Evolutionary conservation across 2,329 filamentous ascomycete genomes (phyloP).

Genomic region (Pseudocercospora fuligena): DNA sequence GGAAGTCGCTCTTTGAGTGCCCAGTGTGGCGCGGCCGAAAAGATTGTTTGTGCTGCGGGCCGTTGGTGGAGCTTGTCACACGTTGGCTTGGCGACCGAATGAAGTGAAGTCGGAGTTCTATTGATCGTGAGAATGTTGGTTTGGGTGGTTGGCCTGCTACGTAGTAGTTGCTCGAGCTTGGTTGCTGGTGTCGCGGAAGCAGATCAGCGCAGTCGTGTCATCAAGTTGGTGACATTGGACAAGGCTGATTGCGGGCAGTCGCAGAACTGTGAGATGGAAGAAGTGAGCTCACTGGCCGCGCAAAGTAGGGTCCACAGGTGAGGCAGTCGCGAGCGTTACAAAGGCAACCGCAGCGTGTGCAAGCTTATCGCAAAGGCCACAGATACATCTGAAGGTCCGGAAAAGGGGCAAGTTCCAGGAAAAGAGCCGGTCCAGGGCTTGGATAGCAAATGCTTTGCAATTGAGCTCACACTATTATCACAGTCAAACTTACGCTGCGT

Average conservation of each 20-base stretch:
- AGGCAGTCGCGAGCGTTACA: background rate
- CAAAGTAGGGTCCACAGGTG: background rate
- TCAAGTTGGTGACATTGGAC: no score
- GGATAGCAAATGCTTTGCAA: background rate
- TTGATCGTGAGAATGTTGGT: background rate
- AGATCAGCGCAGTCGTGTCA: background rate
- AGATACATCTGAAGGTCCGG: background rate
- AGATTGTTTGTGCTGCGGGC: background rate
- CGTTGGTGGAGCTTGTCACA: background rate
- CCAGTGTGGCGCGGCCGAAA: background rate
- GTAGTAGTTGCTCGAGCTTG: background rate
- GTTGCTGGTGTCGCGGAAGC: background rate
- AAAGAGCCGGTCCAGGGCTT: background rate
- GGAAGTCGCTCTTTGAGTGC: background rate
- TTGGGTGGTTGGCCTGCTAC: background rate
- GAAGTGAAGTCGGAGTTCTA: background rate
- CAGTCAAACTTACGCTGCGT: constrained; percentile 40
- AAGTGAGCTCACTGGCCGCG: background rate
- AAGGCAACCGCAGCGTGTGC: background rate
- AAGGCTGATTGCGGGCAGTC: background rate
- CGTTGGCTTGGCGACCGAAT: background rate
- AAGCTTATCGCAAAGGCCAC: background rate
- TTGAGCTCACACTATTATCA: background rate
- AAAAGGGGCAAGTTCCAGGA: background rate
- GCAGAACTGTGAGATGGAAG: background rate